phyloP scores from a whole-genome alignment of 345 rosid genomes.

The Viola odorata region DNA sequence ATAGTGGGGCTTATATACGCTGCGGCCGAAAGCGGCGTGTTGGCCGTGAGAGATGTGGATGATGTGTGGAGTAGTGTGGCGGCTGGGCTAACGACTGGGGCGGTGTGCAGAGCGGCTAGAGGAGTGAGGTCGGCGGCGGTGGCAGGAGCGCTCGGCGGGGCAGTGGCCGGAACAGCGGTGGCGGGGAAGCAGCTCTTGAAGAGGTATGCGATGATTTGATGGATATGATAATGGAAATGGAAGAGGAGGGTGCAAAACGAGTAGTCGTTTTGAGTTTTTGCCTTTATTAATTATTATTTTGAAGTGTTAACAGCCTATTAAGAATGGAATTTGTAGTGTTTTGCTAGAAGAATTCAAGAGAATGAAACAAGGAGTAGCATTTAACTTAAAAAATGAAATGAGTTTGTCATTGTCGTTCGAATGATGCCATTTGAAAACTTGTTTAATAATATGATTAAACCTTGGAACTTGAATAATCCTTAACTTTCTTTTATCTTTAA shows the following conservation, averaged over 20 bases:
- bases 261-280: no score
- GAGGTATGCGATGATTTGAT: constrained; percentile 75
- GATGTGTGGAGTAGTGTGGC: constrained; percentile 89
- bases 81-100: constrained; percentile 91
- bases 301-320: no score
- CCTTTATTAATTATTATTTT: no score
- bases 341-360: no score
- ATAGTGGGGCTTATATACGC: constrained; percentile 76
- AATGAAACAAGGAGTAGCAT: no score
- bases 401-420: no score
- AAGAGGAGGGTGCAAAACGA: not conserved
- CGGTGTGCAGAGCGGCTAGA: constrained; percentile 77
- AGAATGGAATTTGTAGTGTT: no score
- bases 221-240: constrained; percentile 22
- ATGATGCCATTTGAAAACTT: no score
- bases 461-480: no score
- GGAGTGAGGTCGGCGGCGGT: constrained; percentile 94
- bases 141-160: constrained; percentile 89
- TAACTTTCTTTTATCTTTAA: no score
- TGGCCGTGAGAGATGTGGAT: constrained; percentile 56
- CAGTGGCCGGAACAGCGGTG: constrained; percentile 72
- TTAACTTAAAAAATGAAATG: no score
- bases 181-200: constrained; percentile 71
- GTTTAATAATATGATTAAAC: no score
- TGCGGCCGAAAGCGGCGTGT: constrained; percentile 68